Conservation (phyloP, 495 filamentous ascomycete genomes). For the Aspergillus campestris region DNA sequence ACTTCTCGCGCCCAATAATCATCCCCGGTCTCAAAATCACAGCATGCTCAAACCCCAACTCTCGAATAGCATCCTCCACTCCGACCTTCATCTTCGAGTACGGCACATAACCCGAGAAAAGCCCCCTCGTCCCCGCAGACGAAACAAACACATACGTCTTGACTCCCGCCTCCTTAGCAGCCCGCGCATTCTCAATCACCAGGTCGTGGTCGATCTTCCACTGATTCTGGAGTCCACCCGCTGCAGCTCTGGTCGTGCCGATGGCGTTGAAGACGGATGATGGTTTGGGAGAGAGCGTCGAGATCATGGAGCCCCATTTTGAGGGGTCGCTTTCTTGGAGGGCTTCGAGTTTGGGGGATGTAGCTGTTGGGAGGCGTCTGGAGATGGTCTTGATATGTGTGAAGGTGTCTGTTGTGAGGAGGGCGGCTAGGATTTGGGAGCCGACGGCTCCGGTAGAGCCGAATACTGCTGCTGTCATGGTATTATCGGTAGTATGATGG, state of each 20-base stretch:
- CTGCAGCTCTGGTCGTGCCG: slow-evolving; percentile 35
- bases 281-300: slow-evolving; percentile 26
- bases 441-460: slow-evolving; percentile 52
- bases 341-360: slow-evolving; percentile 40
- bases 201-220: slow-evolving; percentile 45
- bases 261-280: slow-evolving; percentile 40
- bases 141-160: slow-evolving; percentile 43
- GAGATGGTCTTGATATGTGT: slow-evolving; percentile 49
- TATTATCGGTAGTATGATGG: neutral
- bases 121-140: slow-evolving; percentile 23
- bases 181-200: slow-evolving; percentile 36
- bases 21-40: slow-evolving; percentile 31
- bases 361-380: slow-evolving; percentile 39
- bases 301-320: slow-evolving; percentile 26
- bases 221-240: slow-evolving; percentile 40
- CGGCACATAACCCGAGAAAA: slow-evolving; percentile 18
- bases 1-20: slow-evolving; percentile 26
- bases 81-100: slow-evolving; percentile 35
- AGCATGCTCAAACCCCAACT: slow-evolving; percentile 28
- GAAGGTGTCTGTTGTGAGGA: slow-evolving; percentile 37
- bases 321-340: slow-evolving; percentile 20
- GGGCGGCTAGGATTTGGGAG: slow-evolving; percentile 45
- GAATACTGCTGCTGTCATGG: slow-evolving; percentile 40
- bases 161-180: slow-evolving; percentile 43
- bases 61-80: slow-evolving; percentile 32